Evolutionary conservation across 495 filamentous ascomycete genomes (phyloP).

Genomic region (Aspergillus nanangensis): DNA sequence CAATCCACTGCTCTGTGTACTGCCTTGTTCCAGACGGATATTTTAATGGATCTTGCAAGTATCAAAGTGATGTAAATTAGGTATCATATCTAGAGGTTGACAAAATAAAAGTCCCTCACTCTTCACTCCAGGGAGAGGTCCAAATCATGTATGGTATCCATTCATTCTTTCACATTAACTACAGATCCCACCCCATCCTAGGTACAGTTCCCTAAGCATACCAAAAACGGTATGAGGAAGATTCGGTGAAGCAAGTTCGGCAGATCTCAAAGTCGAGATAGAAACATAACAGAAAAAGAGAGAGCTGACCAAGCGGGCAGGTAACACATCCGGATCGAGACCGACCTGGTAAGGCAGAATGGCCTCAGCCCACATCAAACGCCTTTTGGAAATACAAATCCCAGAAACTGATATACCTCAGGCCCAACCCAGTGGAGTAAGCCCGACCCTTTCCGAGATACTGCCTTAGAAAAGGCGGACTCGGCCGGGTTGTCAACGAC

Average conservation of each 20-base stretch:
- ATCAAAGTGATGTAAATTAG: too few relatives aligned
- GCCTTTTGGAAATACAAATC: slow-evolving; percentile 16
- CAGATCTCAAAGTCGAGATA: slow-evolving; percentile 2
- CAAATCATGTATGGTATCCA: slow-evolving; percentile 24
- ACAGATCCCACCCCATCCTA: slow-evolving; percentile 18
- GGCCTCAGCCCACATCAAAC: slow-evolving; percentile 13
- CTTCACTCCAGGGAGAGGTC: too few relatives aligned
- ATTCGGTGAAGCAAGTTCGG: slow-evolving; percentile 10
- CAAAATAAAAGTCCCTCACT: too few relatives aligned
- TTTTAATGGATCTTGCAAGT: too few relatives aligned
- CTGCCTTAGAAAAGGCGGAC: neutral
- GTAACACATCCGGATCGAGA: slow-evolving; percentile 2
- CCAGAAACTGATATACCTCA: slow-evolving; percentile 5
- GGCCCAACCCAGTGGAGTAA: neutral
- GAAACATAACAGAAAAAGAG: slow-evolving; percentile 10
- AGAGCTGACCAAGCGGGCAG: slow-evolving; percentile 5
- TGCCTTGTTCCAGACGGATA: too few relatives aligned
- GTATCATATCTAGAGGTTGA: too few relatives aligned
- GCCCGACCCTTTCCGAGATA: neutral
- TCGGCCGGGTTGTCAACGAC: neutral
- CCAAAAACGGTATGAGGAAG: slow-evolving; percentile 7
- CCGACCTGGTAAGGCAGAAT: slow-evolving; percentile 4
- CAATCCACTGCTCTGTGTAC: too few relatives aligned
- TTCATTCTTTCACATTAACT: slow-evolving; percentile 35
- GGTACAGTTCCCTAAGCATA: slow-evolving; percentile 13